Conservation (phyloP, 768 basidiomycete genomes). For the Lactarius trivialis region DNA sequence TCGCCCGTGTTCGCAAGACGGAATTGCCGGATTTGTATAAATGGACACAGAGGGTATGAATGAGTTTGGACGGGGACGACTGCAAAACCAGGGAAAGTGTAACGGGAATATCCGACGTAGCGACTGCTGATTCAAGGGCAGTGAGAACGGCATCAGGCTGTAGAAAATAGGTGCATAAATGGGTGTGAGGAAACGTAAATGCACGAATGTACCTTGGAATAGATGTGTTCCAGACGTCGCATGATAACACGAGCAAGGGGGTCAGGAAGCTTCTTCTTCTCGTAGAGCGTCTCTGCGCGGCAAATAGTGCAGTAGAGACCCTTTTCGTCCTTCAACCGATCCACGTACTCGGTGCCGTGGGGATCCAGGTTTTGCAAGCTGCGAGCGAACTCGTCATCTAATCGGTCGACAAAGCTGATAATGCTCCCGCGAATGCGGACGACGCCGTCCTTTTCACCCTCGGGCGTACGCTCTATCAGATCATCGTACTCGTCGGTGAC, state of each 20-base stretch:
- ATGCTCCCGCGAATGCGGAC: slow-evolving; percentile 92
- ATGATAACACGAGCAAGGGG: slow-evolving; percentile 84
- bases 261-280: slow-evolving; percentile 68
- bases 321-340: slow-evolving; percentile 93
- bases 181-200: slow-evolving; percentile 7
- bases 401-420: slow-evolving; percentile 90
- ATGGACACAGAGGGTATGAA: slow-evolving; percentile 84
- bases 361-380: slow-evolving; percentile 98
- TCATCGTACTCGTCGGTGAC: slow-evolving; percentile 90
- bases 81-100: slow-evolving; percentile 51
- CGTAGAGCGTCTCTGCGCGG: slow-evolving; percentile 87
- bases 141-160: slow-evolving; percentile 91
- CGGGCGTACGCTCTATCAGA: slow-evolving; percentile 71
- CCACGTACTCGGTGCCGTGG: slow-evolving; percentile 98
- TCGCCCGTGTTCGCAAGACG: slow-evolving; percentile 89
- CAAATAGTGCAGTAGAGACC: slow-evolving; percentile 90
- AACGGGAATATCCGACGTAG: slow-evolving; percentile 53
- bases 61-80: slow-evolving; percentile 62
- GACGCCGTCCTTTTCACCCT: slow-evolving; percentile 58
- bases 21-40: slow-evolving; percentile 91
- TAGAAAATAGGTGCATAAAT: slow-evolving; percentile 13
- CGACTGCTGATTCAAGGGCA: slow-evolving; percentile 73
- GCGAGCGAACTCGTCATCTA: slow-evolving; percentile 98
- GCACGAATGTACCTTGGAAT: slow-evolving; percentile 70
- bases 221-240: slow-evolving; percentile 95